Evolutionary conservation across 2,329 filamentous ascomycete species (phyloP), one percentile per base, ranked within the genome.

Genomic region (Aspergillus calidoustus): DNA sequence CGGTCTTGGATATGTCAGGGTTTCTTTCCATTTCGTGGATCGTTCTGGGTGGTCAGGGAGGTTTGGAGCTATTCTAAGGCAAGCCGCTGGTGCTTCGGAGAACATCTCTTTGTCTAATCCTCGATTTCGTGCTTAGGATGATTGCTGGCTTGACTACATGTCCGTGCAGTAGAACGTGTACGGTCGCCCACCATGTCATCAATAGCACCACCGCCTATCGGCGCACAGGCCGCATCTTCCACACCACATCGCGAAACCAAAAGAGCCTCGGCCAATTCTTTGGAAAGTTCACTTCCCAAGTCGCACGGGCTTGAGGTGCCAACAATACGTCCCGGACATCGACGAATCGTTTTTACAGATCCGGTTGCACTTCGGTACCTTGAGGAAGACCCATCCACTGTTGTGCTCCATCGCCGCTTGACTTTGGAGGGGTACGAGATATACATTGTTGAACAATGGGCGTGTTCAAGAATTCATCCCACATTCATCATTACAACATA

Each of bases 391-490:
- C 82, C 88, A 1, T 87, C 86, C 5, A 93, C 92, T 4, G 84
- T 83, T 3, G 87, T 97, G 7, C 82, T 97, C 66, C 87, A 93
- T 68, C 89, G 90, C 57, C 87, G 87, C 59, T 83, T 85, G 54
- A 81, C 85, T 54, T 84, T 99, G 6, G 81, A 86, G 63, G 94
- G 94, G 67, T 98, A 97, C 78, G 93, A 98, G 76, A 83, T 94
- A 64, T 98, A 98, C 77, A 80, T 98, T 17, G 92, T 98, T 66
- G 95, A 98, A 76, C 95, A 99, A 82, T 99, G 95, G 95, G 92
- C 92, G 6, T 97, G 93, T 77, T 97, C 94, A 13, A 88, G 95
- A 56, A 86, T 88, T 60, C 92, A 96, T 64, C 94, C 94, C 0
- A 97, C 94, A 17, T 91, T 96, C 66, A 87, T 96, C 54, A 96